Evolutionary conservation across 2,329 filamentous ascomycete genomes (phyloP).

Genomic region (Fusarium odoratissimum): DNA sequence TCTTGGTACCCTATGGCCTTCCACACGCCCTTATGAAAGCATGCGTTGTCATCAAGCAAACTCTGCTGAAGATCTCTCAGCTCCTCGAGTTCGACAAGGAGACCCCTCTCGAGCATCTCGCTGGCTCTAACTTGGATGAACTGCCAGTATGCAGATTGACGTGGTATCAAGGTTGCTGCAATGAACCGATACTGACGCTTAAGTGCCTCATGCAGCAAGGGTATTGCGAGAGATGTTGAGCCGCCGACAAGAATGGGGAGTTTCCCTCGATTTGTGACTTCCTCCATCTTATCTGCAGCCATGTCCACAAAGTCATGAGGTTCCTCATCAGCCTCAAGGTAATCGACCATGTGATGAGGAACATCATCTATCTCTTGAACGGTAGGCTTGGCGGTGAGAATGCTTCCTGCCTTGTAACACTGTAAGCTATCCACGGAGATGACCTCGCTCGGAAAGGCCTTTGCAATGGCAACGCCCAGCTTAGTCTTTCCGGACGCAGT

Average conservation of each 20-base stretch:
- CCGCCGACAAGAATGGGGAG: not conserved
- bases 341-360: not conserved
- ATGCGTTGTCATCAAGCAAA: not conserved
- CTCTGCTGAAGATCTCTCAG: not conserved
- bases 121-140: not conserved
- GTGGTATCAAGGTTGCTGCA: not conserved
- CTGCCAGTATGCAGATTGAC: not conserved
- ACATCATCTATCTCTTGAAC: not conserved
- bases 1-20: not conserved
- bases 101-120: not conserved
- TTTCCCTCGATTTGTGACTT: not conserved
- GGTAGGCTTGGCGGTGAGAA: rapidly evolving
- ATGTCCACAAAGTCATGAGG: rapidly evolving
- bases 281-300: not conserved
- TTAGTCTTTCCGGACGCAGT: not conserved
- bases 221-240: not conserved
- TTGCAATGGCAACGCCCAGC: not conserved
- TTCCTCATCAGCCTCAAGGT: not conserved
- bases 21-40: not conserved
- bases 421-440: not conserved
- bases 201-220: not conserved
- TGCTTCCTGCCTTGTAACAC: not conserved
- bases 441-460: not conserved
- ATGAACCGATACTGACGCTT: not conserved
- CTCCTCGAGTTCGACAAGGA: not conserved